Evolutionary conservation across 129 eudicot genomes (phyloP).

Genomic region (Pulicaria dysenterica): DNA sequence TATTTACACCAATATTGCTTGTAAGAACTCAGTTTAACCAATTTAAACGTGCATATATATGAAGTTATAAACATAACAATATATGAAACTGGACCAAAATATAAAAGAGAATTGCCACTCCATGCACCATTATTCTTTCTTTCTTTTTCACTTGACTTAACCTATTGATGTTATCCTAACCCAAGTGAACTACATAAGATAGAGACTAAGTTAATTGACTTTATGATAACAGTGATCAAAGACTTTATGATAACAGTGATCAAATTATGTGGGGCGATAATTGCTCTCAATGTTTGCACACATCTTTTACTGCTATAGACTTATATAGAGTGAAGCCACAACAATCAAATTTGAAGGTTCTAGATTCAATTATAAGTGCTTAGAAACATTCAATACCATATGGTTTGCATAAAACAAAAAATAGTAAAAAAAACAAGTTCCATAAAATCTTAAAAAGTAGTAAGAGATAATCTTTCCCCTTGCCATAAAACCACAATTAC

Average conservation of each 20-base stretch:
- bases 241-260: neutral
- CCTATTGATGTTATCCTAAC: neutral
- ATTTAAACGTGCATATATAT: too few relatives aligned
- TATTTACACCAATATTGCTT: too few relatives aligned
- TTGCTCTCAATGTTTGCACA: neutral
- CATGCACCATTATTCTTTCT: neutral
- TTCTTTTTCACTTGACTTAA: neutral
- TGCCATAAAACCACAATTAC: too few relatives aligned
- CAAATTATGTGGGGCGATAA: neutral
- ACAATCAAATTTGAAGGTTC: neutral
- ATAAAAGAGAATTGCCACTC: neutral
- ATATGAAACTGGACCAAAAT: neutral
- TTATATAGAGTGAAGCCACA: neutral
- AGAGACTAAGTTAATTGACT: neutral
- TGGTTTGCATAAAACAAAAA: too few relatives aligned
- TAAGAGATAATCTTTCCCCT: too few relatives aligned
- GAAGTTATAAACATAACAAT: constrained; percentile 10
- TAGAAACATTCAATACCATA: too few relatives aligned
- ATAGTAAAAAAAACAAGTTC: too few relatives aligned
- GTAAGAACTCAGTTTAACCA: too few relatives aligned
- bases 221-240: too few relatives aligned
- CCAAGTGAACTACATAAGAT: neutral
- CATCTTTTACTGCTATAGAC: constrained; percentile 16
- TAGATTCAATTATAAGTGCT: too few relatives aligned
- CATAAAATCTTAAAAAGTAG: too few relatives aligned